These are phyloP conservation scores for Melanomma pulvis-pyrius DNA, from an alignment of 495 filamentous ascomycete genomes.

Conservation along the genomic window DNA sequence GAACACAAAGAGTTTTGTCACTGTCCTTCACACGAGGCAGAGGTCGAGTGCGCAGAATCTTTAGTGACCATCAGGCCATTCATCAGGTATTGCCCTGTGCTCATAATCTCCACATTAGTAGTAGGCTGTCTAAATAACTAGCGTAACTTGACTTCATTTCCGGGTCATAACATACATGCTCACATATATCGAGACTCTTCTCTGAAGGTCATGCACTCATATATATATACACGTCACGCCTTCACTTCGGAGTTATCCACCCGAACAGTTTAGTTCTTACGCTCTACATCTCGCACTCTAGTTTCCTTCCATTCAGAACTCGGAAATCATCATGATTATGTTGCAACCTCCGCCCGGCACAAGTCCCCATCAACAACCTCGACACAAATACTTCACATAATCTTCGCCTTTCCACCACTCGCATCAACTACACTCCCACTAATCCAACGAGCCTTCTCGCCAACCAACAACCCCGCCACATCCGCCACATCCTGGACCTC, in stretches of 20 bases:
- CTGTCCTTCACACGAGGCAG: too few species aligned
- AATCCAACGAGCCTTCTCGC: conserved; percentile 36
- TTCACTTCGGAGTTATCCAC: background rate
- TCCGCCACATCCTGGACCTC: conserved; percentile 35
- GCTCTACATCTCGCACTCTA: background rate
- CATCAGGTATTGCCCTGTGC: background rate
- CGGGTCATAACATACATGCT: background rate
- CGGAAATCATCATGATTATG: background rate
- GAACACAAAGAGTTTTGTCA: too few species aligned
- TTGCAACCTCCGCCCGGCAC: background rate
- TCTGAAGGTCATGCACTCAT: background rate
- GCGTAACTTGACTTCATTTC: background rate
- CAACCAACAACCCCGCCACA: conserved; percentile 37
- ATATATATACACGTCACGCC: background rate
- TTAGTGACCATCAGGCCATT: background rate
- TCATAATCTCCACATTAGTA: background rate
- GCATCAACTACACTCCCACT: conserved; percentile 38
- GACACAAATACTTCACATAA: conserved; percentile 7
- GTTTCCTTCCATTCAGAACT: too few species aligned
- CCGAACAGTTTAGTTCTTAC: background rate
- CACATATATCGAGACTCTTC: background rate
- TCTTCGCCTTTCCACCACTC: conserved; percentile 33
- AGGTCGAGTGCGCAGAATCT: too few species aligned
- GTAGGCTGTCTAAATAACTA: background rate
- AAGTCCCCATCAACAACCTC: background rate